These are phyloP conservation scores for Flaveria bidentis DNA, from an alignment of 129 eudicot genomes.

Conservation along the genomic window DNA sequence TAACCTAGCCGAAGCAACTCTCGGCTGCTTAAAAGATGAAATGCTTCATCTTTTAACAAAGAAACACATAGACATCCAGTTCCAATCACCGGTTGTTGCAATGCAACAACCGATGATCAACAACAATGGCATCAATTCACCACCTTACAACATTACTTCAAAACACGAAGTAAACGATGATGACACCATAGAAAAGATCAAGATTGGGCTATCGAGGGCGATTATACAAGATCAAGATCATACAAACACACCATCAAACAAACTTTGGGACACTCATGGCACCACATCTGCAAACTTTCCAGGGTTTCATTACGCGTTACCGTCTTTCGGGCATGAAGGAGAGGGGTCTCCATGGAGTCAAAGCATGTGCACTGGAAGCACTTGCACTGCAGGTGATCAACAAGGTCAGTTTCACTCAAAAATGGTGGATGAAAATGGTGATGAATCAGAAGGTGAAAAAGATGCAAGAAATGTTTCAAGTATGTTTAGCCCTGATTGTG, in stretches of 20 bases:
- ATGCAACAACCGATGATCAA: slow-evolving; percentile 28
- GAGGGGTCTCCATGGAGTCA: slow-evolving; percentile 80
- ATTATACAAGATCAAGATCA: slow-evolving; percentile 54
- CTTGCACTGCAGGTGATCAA: slow-evolving; percentile 57
- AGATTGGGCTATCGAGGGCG: slow-evolving; percentile 72
- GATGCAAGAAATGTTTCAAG: slow-evolving; percentile 49
- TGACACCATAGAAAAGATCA: slow-evolving; percentile 67
- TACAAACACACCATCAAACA: slow-evolving; percentile 37
- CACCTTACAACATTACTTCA: slow-evolving; percentile 29
- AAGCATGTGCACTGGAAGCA: slow-evolving; percentile 58
- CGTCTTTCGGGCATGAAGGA: slow-evolving; percentile 52
- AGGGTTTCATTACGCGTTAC: slow-evolving; percentile 36
- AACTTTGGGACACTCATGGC: slow-evolving; percentile 52
- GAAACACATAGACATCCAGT: slow-evolving; percentile 70
- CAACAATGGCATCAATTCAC: slow-evolving; percentile 17
- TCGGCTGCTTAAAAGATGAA: slow-evolving; percentile 95
- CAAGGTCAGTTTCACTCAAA: slow-evolving; percentile 42
- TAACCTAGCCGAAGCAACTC: slow-evolving; percentile 89
- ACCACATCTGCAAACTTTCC: slow-evolving; percentile 44
- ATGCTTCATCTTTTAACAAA: slow-evolving; percentile 95
- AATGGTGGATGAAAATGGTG: slow-evolving; percentile 48
- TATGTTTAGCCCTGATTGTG: slow-evolving; percentile 68
- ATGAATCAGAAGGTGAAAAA: slow-evolving; percentile 57
- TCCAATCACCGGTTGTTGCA: slow-evolving; percentile 41
- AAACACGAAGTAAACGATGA: slow-evolving; percentile 60